Conservation (phyloP, 208 protist genomes). For the Zelonia costaricensis region DNA sequence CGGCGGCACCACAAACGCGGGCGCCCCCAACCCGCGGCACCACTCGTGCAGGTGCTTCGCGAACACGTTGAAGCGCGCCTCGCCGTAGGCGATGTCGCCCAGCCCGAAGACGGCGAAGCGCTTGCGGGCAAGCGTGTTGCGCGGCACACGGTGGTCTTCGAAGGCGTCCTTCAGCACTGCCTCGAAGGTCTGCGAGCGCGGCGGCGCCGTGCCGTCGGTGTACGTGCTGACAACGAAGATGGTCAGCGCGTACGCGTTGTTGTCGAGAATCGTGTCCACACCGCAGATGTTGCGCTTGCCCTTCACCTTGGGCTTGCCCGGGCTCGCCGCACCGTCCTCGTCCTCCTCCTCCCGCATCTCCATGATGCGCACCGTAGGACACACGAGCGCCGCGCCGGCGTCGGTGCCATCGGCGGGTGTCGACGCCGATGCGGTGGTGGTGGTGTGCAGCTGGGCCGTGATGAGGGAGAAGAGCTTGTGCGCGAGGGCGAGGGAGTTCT, state of each 20-base stretch:
- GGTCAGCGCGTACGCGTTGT: slow-evolving; percentile 38
- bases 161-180: slow-evolving; percentile 73
- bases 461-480: slow-evolving; percentile 63
- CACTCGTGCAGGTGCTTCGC: slow-evolving; percentile 73
- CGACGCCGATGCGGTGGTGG: neutral
- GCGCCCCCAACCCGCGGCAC: slow-evolving; percentile 73
- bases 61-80: slow-evolving; percentile 75
- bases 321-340: neutral
- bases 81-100: slow-evolving; percentile 85
- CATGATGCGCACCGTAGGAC: slow-evolving; percentile 19
- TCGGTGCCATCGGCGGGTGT: neutral
- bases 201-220: slow-evolving; percentile 72
- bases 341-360: slow-evolving; percentile 33
- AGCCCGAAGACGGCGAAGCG: slow-evolving; percentile 89
- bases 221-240: slow-evolving; percentile 85
- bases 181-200: slow-evolving; percentile 64
- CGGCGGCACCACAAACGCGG: slow-evolving; percentile 67
- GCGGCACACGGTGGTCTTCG: slow-evolving; percentile 80
- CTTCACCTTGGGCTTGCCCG: slow-evolving; percentile 9
- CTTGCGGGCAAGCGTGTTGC: slow-evolving; percentile 51
- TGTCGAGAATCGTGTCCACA: slow-evolving; percentile 58
- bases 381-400: slow-evolving; percentile 6
- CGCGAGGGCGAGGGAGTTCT: slow-evolving; percentile 55
- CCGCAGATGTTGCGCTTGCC: slow-evolving; percentile 29
- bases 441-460: slow-evolving; percentile 23